These are phyloP conservation scores for Penicillium sp. DNA, from an alignment of 2,329 filamentous ascomycete species.

Conservation along the genomic window DNA sequence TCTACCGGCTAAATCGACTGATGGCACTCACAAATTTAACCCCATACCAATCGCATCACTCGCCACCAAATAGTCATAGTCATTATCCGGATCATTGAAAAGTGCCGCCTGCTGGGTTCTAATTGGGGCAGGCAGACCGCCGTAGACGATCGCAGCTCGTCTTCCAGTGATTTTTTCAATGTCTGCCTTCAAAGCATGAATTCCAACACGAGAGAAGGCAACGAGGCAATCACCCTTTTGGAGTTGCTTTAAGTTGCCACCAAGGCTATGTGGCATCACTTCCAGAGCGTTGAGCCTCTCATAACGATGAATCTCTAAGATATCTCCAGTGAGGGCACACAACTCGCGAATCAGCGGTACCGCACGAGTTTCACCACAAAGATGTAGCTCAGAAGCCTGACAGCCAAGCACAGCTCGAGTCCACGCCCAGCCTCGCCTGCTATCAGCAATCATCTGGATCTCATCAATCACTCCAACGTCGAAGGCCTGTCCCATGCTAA, in stretches of 20 bases:
- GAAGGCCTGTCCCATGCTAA: constrained; percentile 57
- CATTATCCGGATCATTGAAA: constrained; percentile 93
- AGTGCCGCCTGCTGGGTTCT: constrained; percentile 85
- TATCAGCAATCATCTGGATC: constrained; percentile 91
- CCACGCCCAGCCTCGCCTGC: constrained; percentile 87
- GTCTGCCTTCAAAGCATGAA: constrained; percentile 75
- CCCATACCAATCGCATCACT: constrained; percentile 98
- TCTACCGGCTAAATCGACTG: neutral
- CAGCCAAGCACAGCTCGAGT: constrained; percentile 85
- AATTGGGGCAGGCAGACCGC: constrained; percentile 86
- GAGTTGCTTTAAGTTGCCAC: constrained; percentile 64
- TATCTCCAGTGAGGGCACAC: constrained; percentile 76
- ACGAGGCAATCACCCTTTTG: constrained; percentile 90
- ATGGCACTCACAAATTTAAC: constrained; percentile 70
- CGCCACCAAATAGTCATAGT: constrained; percentile 91
- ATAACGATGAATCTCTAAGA: constrained; percentile 78
- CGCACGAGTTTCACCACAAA: constrained; percentile 85
- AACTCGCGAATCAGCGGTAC: constrained; percentile 76
- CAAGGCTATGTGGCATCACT: constrained; percentile 63
- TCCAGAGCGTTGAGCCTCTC: constrained; percentile 76
- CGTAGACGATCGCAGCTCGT: constrained; percentile 90
- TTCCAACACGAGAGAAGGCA: constrained; percentile 75
- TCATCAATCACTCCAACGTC: constrained; percentile 97
- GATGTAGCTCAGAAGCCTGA: constrained; percentile 82
- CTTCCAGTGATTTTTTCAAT: constrained; percentile 75